These are phyloP conservation scores for Trichoderma aggressivum DNA, from an alignment of 2,329 filamentous ascomycete genomes.

Conservation along the genomic window DNA sequence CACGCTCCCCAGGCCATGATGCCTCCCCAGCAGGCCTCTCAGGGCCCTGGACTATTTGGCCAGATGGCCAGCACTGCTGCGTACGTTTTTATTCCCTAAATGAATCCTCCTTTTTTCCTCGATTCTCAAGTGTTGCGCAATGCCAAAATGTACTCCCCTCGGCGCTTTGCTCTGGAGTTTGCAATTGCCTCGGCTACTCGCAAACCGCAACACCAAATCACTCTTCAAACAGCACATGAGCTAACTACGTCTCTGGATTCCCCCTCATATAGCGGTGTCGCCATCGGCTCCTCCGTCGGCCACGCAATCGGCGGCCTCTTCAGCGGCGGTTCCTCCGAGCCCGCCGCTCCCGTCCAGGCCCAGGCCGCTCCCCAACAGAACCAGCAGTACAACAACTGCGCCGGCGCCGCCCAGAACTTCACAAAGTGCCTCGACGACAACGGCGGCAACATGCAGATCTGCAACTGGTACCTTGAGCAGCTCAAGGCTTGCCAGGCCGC, in stretches of 20 bases:
- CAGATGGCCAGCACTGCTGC: conserved; percentile 98
- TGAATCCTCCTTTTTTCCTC: neutral
- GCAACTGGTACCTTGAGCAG: conserved; percentile 97
- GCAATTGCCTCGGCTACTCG: neutral
- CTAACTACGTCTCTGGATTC: neutral
- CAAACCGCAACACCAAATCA: neutral
- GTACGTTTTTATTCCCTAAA: conserved; percentile 57
- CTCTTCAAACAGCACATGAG: neutral
- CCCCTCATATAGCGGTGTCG: conserved; percentile 71
- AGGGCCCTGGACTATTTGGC: conserved; percentile 83
- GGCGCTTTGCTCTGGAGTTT: neutral
- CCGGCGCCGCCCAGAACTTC: conserved; percentile 77
- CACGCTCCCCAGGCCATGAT: conserved; percentile 46
- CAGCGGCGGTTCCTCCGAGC: conserved; percentile 63
- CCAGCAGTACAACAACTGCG: conserved; percentile 65
- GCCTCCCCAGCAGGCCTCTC: conserved; percentile 48
- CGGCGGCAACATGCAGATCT: conserved; percentile 89
- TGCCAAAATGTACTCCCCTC: neutral
- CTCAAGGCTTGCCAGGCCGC: conserved; percentile 84
- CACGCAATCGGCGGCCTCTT: conserved; percentile 92
- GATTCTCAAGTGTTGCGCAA: neutral
- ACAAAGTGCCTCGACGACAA: conserved; percentile 97
- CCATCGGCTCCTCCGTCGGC: conserved; percentile 91
- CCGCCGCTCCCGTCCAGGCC: conserved; percentile 44
- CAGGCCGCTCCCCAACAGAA: conserved; percentile 45